Conservation (phyloP, 2,329 filamentous ascomycete genomes). For the Zalaria sp. region DNA sequence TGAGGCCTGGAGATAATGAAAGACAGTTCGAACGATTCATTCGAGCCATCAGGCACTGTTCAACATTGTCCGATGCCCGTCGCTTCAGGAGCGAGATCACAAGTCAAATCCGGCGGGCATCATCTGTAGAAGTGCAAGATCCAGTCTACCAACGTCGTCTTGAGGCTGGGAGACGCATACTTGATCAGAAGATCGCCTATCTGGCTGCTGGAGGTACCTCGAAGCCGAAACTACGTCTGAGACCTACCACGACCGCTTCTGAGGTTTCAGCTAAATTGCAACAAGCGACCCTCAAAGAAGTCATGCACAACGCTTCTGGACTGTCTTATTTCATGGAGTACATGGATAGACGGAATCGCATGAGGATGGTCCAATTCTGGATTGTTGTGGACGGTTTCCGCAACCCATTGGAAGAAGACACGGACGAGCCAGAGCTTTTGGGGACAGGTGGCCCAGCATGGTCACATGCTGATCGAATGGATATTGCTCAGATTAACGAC, state of each 20-base stretch:
- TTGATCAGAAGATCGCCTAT: constrained; percentile 79
- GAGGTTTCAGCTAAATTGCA: constrained; percentile 47
- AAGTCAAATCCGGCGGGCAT: constrained; percentile 70
- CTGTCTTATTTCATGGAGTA: constrained; percentile 99
- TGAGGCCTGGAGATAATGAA: constrained; percentile 74
- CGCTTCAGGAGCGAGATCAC: constrained; percentile 84
- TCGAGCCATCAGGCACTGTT: constrained; percentile 72
- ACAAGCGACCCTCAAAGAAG: constrained; percentile 63
- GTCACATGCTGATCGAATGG: constrained; percentile 71
- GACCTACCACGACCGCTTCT: constrained; percentile 17
- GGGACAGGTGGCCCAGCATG: constrained; percentile 45
- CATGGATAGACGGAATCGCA: constrained; percentile 81
- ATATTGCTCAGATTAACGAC: constrained; percentile 83
- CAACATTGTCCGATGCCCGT: constrained; percentile 82
- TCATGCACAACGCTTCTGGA: constrained; percentile 80
- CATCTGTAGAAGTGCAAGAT: constrained; percentile 68
- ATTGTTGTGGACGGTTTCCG: constrained; percentile 93
- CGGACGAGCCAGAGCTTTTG: constrained; percentile 45
- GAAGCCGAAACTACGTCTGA: constrained; percentile 22
- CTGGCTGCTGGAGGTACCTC: constrained; percentile 53
- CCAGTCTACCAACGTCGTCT: constrained; percentile 75
- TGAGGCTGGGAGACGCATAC: constrained; percentile 77
- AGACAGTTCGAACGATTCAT: constrained; percentile 91
- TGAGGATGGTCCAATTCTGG: constrained; percentile 94
- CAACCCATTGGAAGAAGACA: constrained; percentile 80